These are phyloP conservation scores for Phylloporus scabripes DNA, from an alignment of 768 basidiomycete species.

Conservation along the genomic window DNA sequence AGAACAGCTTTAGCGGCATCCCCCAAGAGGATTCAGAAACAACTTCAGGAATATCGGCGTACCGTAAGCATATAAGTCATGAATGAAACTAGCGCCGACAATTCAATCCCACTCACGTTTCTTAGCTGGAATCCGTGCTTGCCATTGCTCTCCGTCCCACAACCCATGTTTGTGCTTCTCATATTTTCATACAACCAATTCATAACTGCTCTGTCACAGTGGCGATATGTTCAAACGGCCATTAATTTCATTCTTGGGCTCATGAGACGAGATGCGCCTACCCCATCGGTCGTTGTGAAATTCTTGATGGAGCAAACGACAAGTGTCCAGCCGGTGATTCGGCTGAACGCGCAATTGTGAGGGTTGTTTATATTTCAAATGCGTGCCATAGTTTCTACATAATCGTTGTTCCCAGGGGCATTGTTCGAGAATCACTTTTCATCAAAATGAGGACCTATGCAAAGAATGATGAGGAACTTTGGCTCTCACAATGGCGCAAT, in stretches of 20 bases:
- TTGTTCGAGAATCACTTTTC: constrained; percentile 60
- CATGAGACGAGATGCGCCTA: constrained; percentile 56
- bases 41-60: constrained; percentile 41
- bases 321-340: constrained; percentile 69
- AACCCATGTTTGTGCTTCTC: constrained; percentile 58
- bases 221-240: constrained; percentile 78
- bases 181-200: not conserved
- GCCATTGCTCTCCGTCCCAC: constrained; percentile 53
- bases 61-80: constrained; percentile 37
- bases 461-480: constrained; percentile 55
- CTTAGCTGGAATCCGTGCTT: constrained; percentile 55
- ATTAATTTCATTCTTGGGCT: constrained; percentile 54
- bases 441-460: constrained; percentile 77
- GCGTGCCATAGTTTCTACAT: not conserved
- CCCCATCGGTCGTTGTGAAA: constrained; percentile 47
- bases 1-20: constrained; percentile 40
- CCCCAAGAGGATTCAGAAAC: constrained; percentile 37
- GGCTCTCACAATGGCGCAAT: constrained; percentile 68
- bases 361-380: constrained; percentile 5
- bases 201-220: constrained; percentile 40
- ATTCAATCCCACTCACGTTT: constrained; percentile 3
- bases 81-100: not conserved
- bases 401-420: constrained; percentile 40
- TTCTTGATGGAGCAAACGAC: constrained; percentile 62
- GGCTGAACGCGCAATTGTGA: constrained; percentile 61